Conservation (phyloP, 768 basidiomycete genomes). For the Chalciporus chontae region DNA sequence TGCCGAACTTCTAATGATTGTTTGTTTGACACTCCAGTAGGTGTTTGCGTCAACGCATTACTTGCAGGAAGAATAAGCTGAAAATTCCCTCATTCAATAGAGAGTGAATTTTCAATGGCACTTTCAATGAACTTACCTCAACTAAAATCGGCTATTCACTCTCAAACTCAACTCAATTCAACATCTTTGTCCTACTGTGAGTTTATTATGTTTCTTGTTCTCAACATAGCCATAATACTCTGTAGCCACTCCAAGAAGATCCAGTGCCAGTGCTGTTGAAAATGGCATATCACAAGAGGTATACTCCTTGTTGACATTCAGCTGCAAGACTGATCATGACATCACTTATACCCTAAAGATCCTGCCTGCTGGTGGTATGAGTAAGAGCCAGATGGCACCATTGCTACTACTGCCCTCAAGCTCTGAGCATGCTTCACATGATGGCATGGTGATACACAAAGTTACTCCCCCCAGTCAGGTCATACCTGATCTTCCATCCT, state of each 20-base stretch:
- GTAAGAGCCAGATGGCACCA: slow-evolving; percentile 4
- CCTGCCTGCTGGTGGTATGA: not conserved
- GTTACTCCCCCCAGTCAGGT: not conserved
- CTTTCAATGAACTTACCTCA: slow-evolving; percentile 17
- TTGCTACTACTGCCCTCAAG: not conserved
- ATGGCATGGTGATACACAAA: not conserved
- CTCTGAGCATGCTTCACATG: not conserved
- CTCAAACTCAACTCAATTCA: slow-evolving; percentile 1
- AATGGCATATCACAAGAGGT: slow-evolving; percentile 10
- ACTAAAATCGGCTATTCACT: slow-evolving; percentile 1
- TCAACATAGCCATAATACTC: not conserved
- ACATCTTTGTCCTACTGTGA: slow-evolving; percentile 13
- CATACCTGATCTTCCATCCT: slow-evolving; percentile 21
- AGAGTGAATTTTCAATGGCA: slow-evolving; percentile 10
- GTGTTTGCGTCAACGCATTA: no score
- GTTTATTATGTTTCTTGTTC: not conserved
- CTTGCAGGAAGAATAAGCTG: no score
- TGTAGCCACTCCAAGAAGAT: slow-evolving; percentile 19
- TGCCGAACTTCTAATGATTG: no score
- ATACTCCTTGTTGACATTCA: not conserved
- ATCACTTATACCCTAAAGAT: slow-evolving; percentile 1
- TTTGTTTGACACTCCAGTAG: no score
- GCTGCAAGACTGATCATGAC: slow-evolving; percentile 4
- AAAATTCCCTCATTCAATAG: not conserved
- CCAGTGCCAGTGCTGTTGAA: slow-evolving; percentile 2